Conservation (phyloP, 331 rosid species). For the Phaseolus coccineus region DNA sequence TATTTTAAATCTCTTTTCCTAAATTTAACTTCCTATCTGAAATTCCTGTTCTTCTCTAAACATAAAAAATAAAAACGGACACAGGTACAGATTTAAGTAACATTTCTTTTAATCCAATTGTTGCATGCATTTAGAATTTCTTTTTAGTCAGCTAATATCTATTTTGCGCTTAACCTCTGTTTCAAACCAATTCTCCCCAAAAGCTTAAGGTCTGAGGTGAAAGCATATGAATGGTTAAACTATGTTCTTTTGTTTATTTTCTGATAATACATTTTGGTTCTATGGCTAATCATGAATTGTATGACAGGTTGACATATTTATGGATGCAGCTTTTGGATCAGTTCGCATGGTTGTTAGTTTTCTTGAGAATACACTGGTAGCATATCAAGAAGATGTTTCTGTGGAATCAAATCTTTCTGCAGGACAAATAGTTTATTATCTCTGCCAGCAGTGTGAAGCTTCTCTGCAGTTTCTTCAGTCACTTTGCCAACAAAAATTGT, state of each 20-base stretch:
- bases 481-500: slow-evolving; percentile 82
- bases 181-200: slow-evolving; percentile 17
- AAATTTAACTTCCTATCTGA: slow-evolving; percentile 8
- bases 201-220: slow-evolving; percentile 25
- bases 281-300: slow-evolving; percentile 50
- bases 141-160: slow-evolving; percentile 17
- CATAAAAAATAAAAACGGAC: slow-evolving; percentile 24
- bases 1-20: slow-evolving; percentile 26
- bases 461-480: slow-evolving; percentile 92
- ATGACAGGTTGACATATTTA: slow-evolving; percentile 86
- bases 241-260: slow-evolving; percentile 31
- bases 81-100: background rate
- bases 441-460: slow-evolving; percentile 95
- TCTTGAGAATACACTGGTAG: slow-evolving; percentile 65
- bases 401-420: slow-evolving; percentile 55
- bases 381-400: slow-evolving; percentile 49
- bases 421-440: slow-evolving; percentile 68
- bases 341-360: slow-evolving; percentile 69
- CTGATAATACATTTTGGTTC: slow-evolving; percentile 39
- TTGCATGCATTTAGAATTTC: slow-evolving; percentile 23
- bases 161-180: background rate
- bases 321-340: slow-evolving; percentile 95
- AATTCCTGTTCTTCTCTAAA: background rate
- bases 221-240: background rate
- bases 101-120: slow-evolving; percentile 27